These are phyloP conservation scores for Candida loeiensis DNA, from an alignment of 805 yeast genomes.

Conservation along the genomic window DNA sequence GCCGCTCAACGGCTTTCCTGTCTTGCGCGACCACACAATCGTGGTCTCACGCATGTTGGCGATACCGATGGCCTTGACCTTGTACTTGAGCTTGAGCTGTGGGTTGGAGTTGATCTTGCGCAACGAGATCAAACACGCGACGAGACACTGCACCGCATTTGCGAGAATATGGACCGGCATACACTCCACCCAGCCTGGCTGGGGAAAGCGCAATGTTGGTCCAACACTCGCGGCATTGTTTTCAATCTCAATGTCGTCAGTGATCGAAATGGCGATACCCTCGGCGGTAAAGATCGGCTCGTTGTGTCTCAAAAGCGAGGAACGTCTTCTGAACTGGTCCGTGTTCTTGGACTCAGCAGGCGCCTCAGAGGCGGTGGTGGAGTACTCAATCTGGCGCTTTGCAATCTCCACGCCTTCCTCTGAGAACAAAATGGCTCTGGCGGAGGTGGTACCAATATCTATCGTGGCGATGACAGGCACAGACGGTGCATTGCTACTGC, in stretches of 20 bases:
- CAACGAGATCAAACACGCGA: constrained; percentile 56
- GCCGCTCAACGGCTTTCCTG: constrained; percentile 78
- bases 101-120: constrained; percentile 54
- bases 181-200: constrained; percentile 93
- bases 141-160: constrained; percentile 76
- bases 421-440: constrained; percentile 80
- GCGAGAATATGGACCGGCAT: constrained; percentile 80
- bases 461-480: constrained; percentile 60
- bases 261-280: constrained; percentile 64
- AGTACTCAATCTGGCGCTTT: constrained; percentile 85
- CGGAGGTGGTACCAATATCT: constrained; percentile 90
- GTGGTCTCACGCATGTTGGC: constrained; percentile 97
- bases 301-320: constrained; percentile 42
- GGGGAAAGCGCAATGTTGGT: constrained; percentile 74
- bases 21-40: constrained; percentile 76
- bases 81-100: constrained; percentile 50
- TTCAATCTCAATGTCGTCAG: constrained; percentile 61
- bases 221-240: constrained; percentile 48
- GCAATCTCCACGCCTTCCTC: constrained; percentile 74
- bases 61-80: constrained; percentile 74
- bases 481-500: constrained; percentile 39
- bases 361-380: constrained; percentile 63
- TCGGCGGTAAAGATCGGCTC: constrained; percentile 68
- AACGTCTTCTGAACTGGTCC: constrained; percentile 45
- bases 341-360: constrained; percentile 40